Evolutionary conservation across 768 basidiomycete species (phyloP).

Genomic region (Hemileccinum impolitum): DNA sequence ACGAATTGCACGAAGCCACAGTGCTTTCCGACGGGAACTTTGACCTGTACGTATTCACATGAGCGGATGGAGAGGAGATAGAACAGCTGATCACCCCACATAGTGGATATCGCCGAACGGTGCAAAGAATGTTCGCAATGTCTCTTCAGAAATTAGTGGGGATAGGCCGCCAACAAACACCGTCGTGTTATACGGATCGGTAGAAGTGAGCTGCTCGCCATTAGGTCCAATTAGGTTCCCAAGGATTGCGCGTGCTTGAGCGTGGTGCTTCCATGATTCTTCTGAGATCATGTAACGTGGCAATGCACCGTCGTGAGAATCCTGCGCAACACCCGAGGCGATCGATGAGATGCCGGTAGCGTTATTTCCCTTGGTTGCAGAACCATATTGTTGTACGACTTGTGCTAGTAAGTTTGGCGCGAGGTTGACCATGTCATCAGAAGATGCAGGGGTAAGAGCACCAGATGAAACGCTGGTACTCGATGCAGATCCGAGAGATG

Average conservation of each 20-base stretch:
- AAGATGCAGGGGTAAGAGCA: slow-evolving; percentile 44
- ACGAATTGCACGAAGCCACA: slow-evolving; percentile 97
- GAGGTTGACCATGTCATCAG: slow-evolving; percentile 52
- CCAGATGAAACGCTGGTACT: slow-evolving; percentile 48
- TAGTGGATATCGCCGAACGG: slow-evolving; percentile 95
- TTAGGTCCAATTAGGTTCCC: slow-evolving; percentile 84
- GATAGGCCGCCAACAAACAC: slow-evolving; percentile 92
- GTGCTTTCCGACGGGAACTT: slow-evolving; percentile 94
- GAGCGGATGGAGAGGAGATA: background rate
- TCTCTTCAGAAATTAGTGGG: slow-evolving; percentile 87
- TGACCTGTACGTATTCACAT: slow-evolving; percentile 54
- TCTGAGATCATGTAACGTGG: slow-evolving; percentile 61
- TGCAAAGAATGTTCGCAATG: slow-evolving; percentile 82
- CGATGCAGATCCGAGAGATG: slow-evolving; percentile 48
- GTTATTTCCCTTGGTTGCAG: slow-evolving; percentile 31
- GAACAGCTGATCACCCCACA: slow-evolving; percentile 42
- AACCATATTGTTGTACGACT: slow-evolving; percentile 45
- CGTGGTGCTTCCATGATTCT: slow-evolving; percentile 83
- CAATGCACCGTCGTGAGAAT: slow-evolving; percentile 40
- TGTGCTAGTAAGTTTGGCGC: slow-evolving; percentile 46
- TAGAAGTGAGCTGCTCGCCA: slow-evolving; percentile 81
- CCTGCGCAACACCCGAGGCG: slow-evolving; percentile 38
- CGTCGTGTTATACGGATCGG: slow-evolving; percentile 95
- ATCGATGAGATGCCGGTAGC: slow-evolving; percentile 28
- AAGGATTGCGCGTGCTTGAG: slow-evolving; percentile 77